Evolutionary conservation across 2,329 filamentous ascomycete genomes (phyloP), one percentile per base, ranked within the genome.

Genomic region (Fusarium udum): DNA sequence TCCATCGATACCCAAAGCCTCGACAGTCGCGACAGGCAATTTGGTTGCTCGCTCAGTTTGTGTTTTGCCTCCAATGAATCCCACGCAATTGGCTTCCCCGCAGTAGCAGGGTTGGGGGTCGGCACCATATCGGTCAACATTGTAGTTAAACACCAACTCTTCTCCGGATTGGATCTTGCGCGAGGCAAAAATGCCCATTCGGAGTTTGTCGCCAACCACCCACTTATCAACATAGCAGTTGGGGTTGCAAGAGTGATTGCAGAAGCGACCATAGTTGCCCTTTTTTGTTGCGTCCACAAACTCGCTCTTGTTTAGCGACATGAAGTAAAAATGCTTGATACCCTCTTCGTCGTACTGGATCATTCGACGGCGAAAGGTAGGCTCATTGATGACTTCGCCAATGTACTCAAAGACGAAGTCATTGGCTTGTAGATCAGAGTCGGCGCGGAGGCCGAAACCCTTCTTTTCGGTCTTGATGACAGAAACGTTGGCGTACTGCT

Each of bases 161-260:
- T 99, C 96, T 62, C 96, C 96, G 24, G 93, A 91, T 79, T 91
- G 91, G 80, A 99, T 92, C 78, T 89, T 87, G 73, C 95, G 93
- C 83, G 93, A 90, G 77, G 95, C 94, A 85, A 99, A 99, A 77
- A 99, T 98, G 78, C 96, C 96, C 96, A 99, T 99, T 78, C 96
- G 95, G 80, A 98, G 87, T 85, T 98, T 98, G 78, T 97, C 94
- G 24, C 95, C 95, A 39, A 99, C 95, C 67, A 98, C 95, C 96
- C 96, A 99, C 85, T 99, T 99, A 87, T 99, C 96, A 73, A 99
- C 95, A 83, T 97, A 98, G 84, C 95, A 98, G 80, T 99, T 99
- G 24, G 96, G 96, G 81, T 96, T 97, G 88, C 96, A 99, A 14
- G 96, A 98, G 82, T 99, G 96, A 79, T 99, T 99, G 89, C 96